Evolutionary conservation across 75 land plant genomes (phyloP), one percentile per base, ranked within the genome.

Genomic region (Azolla pinnata): DNA sequence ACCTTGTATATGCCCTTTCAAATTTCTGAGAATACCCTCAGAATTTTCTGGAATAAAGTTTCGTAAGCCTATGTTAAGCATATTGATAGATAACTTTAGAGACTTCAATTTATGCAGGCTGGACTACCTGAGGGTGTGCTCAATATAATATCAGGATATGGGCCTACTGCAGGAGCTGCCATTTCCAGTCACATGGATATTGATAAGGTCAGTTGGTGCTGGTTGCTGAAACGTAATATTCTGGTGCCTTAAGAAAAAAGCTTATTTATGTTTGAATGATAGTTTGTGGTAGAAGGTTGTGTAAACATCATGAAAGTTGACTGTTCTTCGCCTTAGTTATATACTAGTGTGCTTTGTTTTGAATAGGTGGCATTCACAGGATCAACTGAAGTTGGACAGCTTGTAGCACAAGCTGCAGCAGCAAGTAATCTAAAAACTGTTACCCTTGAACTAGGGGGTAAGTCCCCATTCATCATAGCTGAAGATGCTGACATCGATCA

Each of bases 111-210:
- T n/a, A n/a, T n/a, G n/a, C 60, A 78, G 64, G 81, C 79, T 40
- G 81, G 81, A 55, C 59, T 78, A 20, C 81, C 81, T 18, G 64
- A 67, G 12, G 81, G 81, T 18, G 81, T 78, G 48, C 58, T 78
- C 24, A 78, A 78, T 50, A 61, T 78, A 18, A 33, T 78, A 14
- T 69, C 81, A 26, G 81, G 81, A 1, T 78, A 25, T 60, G 81
- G 81, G n/a, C 69, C 63, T 17, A 75, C 79, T n/a, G 79, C 81
- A 8, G 81, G 81, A 14, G 79, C 79, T 14, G 81, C 81, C 5
- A 38, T 78, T 8, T 59, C 81, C 24, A 52, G 50, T 28, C 81
- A 78, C 68, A 78, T 78, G 81, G 81, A 78, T 29, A 21, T 78
- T 25, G 81, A 78, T 60, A 78, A 78, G 73, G 81, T 75, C 2